Base-by-base conservation (phyloP, 345 rosid species). In the Eutrema japonicum region DNA sequence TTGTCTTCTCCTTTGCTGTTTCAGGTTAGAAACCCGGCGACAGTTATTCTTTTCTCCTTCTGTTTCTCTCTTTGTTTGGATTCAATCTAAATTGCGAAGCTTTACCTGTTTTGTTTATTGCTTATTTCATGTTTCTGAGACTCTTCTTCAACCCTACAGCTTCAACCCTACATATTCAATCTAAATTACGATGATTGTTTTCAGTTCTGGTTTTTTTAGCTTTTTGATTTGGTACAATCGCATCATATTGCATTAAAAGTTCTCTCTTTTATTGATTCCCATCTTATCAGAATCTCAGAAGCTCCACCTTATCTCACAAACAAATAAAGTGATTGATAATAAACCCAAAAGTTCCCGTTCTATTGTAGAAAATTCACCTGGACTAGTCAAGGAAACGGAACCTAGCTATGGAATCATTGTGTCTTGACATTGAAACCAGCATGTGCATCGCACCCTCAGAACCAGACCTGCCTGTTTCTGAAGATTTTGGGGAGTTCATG, bases 401-500 rank as follows among this genome's bases (percentile, higher is more conserved):
- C 42, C 52, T 43, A 62, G 45, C 37, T 46, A 76, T 76, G 79
- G 75, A 76, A 37, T 62, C 59, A 54, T 4, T 75, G 22, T 59
- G 74, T 52, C 64, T 6, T 43, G 78, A 51, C 41, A 40, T 54
- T 18, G 66, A 36, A 29, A 53, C 75, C 37, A 12, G 45, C 57
- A 69, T 76, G 75, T 54, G 46, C 70, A 59, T 68, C 35, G 0
- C 69, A 22, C 48, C 41, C 33, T 75, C 41, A 33, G 74, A 75
- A 33, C 18, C 51, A 26, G 52, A 40, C 30, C 57, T 69, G 7
- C 70, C 43, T 48, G 46, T 64, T 11, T 64, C 62, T 42, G 80
- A 61, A 26, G 96, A 92, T 56, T 83, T 88, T 70, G 85, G 95
- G 61, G 80, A 79, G n/a, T 83, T 75, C 0, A 48, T 95, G 66